phyloP scores from a whole-genome alignment of 208 protist genomes.

The Leptomonas seymouri region DNA sequence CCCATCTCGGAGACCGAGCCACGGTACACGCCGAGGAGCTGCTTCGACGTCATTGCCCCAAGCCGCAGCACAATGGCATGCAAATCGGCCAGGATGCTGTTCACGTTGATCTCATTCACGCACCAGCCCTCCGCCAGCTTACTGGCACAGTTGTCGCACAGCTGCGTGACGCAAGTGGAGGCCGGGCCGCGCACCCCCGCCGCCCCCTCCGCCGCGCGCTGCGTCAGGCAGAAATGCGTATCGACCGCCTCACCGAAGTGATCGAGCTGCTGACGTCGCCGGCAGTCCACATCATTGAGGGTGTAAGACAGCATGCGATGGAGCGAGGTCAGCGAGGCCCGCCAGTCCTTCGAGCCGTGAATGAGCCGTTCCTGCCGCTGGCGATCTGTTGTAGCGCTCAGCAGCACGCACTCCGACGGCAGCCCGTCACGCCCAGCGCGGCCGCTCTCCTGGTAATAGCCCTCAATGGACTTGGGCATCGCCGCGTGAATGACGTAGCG shows the following conservation, averaged over 20 bases:
- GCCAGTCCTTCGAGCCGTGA: constrained; percentile 79
- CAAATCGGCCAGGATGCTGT: constrained; percentile 60
- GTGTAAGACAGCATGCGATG: constrained; percentile 85
- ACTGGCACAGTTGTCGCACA: constrained; percentile 88
- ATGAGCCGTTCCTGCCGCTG: constrained; percentile 86
- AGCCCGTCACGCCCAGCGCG: constrained; percentile 96
- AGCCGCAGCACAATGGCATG: constrained; percentile 66
- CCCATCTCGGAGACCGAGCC: constrained; percentile 70
- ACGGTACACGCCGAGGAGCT: constrained; percentile 81
- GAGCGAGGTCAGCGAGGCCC: constrained; percentile 63
- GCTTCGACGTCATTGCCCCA: constrained; percentile 79
- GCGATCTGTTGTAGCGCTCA: constrained; percentile 63
- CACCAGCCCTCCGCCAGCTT: constrained; percentile 65
- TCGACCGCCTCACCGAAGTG: constrained; percentile 86
- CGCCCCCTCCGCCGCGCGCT: constrained; percentile 24
- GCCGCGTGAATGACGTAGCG: constrained; percentile 97
- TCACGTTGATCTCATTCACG: constrained; percentile 43
- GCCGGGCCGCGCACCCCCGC: constrained; percentile 13
- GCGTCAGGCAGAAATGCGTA: constrained; percentile 69
- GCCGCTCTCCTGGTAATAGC: constrained; percentile 98
- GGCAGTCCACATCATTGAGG: constrained; percentile 86
- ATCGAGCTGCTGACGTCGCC: constrained; percentile 80
- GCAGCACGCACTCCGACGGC: constrained; percentile 82
- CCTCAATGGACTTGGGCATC: constrained; percentile 97
- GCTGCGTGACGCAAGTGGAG: constrained; percentile 27